Conservation (phyloP, 257 asterid genomes). For the Solanum bulbocastanum region DNA sequence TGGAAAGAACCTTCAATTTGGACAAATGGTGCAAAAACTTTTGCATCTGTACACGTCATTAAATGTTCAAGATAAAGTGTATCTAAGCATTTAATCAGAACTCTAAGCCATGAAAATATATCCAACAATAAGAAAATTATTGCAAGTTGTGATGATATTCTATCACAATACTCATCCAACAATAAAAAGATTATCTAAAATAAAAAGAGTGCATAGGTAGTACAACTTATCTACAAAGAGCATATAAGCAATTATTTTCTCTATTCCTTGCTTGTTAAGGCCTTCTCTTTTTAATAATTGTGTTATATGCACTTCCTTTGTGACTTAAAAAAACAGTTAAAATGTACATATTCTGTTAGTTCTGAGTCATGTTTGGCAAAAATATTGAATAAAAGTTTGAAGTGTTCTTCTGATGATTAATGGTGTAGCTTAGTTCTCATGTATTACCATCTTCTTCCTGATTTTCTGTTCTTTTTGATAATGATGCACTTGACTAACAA, state of each 20-base stretch:
- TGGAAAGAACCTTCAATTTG: too few species aligned
- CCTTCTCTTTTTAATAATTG: not conserved
- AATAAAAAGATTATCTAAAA: too few species aligned
- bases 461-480: not conserved
- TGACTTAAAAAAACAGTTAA: not conserved
- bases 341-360: not conserved
- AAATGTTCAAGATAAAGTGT: too few species aligned
- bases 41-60: too few species aligned
- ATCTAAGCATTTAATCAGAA: too few species aligned
- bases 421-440: not conserved
- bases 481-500: not conserved
- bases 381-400: not conserved
- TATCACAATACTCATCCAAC: too few species aligned
- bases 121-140: too few species aligned
- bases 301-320: not conserved
- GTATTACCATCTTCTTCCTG: not conserved
- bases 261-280: not conserved
- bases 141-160: too few species aligned
- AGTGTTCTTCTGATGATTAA: not conserved
- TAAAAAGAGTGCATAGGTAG: not conserved
- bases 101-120: too few species aligned
- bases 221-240: not conserved
- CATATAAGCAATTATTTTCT: not conserved
- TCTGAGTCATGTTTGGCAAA: not conserved
- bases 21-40: too few species aligned